Evolutionary conservation across 495 filamentous ascomycete genomes (phyloP).

Genomic region (Hypoxylon cercidicola): DNA sequence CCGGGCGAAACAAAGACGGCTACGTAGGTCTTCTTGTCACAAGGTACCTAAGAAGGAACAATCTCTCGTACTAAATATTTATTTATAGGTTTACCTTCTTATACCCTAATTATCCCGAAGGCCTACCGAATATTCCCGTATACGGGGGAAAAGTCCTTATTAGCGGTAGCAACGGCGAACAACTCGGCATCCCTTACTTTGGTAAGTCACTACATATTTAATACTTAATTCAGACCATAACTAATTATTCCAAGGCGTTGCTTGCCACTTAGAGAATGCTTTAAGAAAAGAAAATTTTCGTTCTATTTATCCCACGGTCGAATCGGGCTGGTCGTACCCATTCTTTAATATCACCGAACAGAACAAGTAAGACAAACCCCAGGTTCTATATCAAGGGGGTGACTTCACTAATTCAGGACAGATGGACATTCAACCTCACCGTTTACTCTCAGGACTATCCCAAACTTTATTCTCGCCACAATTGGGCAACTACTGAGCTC

Average conservation of each 20-base stretch:
- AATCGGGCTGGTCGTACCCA: constrained; percentile 8
- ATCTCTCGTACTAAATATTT: not conserved
- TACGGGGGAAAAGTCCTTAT: constrained; percentile 49
- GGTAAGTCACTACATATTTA: constrained; percentile 21
- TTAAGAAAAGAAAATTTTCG: no score
- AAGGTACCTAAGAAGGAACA: no score
- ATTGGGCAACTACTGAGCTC: constrained; percentile 46
- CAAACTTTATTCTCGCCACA: constrained; percentile 30
- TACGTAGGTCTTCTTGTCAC: constrained; percentile 10
- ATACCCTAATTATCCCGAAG: constrained; percentile 10
- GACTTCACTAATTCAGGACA: no score
- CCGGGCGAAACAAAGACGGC: constrained; percentile 29
- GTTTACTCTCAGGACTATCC: constrained; percentile 29
- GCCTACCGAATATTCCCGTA: constrained; percentile 40
- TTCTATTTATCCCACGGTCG: no score
- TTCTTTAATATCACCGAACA: constrained; percentile 27
- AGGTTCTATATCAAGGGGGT: not conserved
- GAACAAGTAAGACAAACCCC: constrained; percentile 1
- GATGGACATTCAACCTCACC: constrained; percentile 43
- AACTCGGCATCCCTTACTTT: constrained; percentile 47
- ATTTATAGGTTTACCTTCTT: constrained; percentile 21
- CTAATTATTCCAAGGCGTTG: constrained; percentile 20
- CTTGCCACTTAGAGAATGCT: constrained; percentile 26
- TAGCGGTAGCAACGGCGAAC: constrained; percentile 45
- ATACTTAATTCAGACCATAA: constrained; percentile 11